A percentile compares a stretch with the other conserved stretches of the same genome.
Conservation (phyloP, 352 stramenopile species). For the Globisporangium okanoganense region DNA sequence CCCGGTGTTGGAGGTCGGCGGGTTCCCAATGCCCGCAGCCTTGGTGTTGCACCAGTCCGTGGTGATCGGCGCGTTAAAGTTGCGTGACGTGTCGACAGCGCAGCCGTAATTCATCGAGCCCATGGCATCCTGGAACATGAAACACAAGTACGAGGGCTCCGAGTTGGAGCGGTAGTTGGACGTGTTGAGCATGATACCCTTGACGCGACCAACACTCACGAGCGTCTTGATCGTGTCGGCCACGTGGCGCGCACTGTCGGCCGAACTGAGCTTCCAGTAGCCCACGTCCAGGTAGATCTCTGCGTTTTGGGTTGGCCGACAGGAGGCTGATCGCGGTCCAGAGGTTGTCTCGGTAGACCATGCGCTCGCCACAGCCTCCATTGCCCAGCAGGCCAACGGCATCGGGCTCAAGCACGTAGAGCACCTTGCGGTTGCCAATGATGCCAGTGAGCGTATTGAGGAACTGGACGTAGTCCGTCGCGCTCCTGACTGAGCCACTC, state of each 20-base stretch:
- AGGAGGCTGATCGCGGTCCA: conserved; percentile 41
- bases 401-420: conserved; percentile 60
- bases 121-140: conserved; percentile 52
- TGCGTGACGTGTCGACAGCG: conserved; percentile 63
- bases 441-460: conserved; percentile 25
- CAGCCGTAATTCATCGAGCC: conserved; percentile 45
- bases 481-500: conserved; percentile 23
- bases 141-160: conserved; percentile 43
- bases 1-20: conserved; percentile 45
- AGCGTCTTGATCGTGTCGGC: conserved; percentile 33
- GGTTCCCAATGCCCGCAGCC: conserved; percentile 34
- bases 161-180: conserved; percentile 67
- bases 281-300: conserved; percentile 72
- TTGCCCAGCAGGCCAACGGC: too few species aligned
- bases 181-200: conserved; percentile 74
- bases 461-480: conserved; percentile 32
- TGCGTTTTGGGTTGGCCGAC: conserved; percentile 56
- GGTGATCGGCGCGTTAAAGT: conserved; percentile 19
- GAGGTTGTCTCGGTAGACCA: conserved; percentile 49
- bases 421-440: conserved; percentile 34
- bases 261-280: conserved; percentile 64
- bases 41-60: conserved; percentile 59
- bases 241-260: conserved; percentile 15
- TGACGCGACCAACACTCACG: conserved; percentile 23
- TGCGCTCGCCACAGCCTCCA: too few species aligned